Evolutionary conservation across 768 basidiomycete genomes (phyloP).

Genomic region (Kondoa subrosea): DNA sequence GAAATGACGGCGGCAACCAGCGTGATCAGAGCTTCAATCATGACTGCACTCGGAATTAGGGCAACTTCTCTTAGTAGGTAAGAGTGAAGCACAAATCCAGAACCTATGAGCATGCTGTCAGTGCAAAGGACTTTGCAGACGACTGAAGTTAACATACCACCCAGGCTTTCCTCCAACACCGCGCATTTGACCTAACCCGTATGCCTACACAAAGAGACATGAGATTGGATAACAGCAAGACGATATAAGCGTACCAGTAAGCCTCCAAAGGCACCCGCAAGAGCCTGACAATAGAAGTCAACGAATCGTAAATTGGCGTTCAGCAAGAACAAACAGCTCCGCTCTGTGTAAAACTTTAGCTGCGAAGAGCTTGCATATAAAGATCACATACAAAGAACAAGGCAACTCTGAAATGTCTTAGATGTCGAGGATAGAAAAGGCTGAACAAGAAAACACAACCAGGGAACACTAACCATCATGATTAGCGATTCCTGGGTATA

Average conservation of each 20-base stretch:
- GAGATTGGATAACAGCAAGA: not conserved
- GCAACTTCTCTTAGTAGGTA: not conserved
- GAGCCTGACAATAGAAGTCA: constrained; percentile 47
- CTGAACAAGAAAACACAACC: constrained; percentile 41
- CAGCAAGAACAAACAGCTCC: constrained; percentile 38
- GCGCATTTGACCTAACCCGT: constrained; percentile 45
- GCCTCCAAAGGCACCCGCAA: constrained; percentile 52
- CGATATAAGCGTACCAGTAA: constrained; percentile 9
- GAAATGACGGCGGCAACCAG: constrained; percentile 21
- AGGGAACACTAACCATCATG: not conserved
- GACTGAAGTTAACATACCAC: constrained; percentile 53
- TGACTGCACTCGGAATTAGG: not conserved
- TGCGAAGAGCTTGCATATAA: not conserved
- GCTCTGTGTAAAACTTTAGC: not conserved
- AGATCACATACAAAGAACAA: constrained; percentile 1
- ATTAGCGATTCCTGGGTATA: not conserved
- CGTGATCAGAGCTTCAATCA: constrained; percentile 17
- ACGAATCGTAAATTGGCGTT: constrained; percentile 44
- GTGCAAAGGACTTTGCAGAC: constrained; percentile 33
- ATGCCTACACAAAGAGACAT: constrained; percentile 41
- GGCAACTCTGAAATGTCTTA: constrained; percentile 1
- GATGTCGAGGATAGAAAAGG: constrained; percentile 42
- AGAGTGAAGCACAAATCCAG: not conserved
- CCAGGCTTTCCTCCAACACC: constrained; percentile 45
- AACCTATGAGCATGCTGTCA: not conserved